Percentiles rank a stretch among this genome's conserved stretches.
These are phyloP conservation scores for Euphorbia schlechtendalii DNA, from an alignment of 441 rosid species.

Conservation along the genomic window DNA sequence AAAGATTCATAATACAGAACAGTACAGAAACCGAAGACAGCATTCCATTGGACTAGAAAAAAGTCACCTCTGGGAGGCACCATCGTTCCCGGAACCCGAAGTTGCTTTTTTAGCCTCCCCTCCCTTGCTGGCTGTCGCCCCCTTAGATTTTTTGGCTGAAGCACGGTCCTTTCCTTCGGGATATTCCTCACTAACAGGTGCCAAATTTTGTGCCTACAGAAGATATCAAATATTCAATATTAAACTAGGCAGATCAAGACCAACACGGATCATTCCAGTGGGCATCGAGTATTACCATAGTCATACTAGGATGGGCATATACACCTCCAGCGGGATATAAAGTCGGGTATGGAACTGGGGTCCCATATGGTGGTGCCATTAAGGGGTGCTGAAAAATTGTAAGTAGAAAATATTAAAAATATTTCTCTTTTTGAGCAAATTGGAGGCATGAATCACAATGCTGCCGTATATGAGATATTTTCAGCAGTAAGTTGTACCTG, in stretches of 20 bases:
- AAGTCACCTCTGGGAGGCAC: constrained; percentile 68
- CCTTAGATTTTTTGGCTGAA: constrained; percentile 64
- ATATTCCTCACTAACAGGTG: constrained; percentile 37
- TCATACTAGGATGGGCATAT: constrained; percentile 82
- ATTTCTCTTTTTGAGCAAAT: background rate
- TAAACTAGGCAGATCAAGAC: background rate
- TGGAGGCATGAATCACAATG: background rate
- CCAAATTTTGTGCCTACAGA: constrained; percentile 48
- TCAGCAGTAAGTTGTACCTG: constrained; percentile 48
- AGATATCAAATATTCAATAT: constrained; percentile 4
- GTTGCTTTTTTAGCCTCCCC: constrained; percentile 52
- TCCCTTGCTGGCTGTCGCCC: constrained; percentile 45
- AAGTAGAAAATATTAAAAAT: constrained; percentile 16
- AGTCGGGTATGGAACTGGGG: constrained; percentile 90
- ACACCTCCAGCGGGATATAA: constrained; percentile 89
- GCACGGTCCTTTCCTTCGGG: constrained; percentile 46
- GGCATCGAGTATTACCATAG: constrained; percentile 43
- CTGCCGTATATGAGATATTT: background rate
- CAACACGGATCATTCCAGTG: background rate
- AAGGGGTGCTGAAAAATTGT: constrained; percentile 65
- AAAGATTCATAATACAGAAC: background rate
- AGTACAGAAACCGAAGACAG: background rate
- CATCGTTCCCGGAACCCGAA: constrained; percentile 94
- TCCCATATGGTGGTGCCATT: constrained; percentile 88
- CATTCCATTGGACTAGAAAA: background rate